Base-by-base conservation (phyloP, 305 asterid genomes). In the Solanum hybrid region DNA sequence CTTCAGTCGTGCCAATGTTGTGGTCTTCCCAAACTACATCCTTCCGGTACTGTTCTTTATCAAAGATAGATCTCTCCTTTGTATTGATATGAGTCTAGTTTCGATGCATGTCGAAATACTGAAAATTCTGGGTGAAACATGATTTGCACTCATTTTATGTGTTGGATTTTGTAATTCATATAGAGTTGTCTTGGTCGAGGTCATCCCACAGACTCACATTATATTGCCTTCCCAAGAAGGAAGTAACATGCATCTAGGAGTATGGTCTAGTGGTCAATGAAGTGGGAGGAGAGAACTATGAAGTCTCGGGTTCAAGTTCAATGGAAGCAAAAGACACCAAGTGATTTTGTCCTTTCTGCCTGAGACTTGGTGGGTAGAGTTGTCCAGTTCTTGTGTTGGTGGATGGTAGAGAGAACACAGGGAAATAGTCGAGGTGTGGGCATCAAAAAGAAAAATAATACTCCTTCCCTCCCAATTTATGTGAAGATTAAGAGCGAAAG, bases 21-120 rank as follows among this genome's bases (percentile, higher is more conserved):
- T 97, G 90, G 98, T 98, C 94, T 98, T 97, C 95, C 99, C 98
- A 76, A 94, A 94, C 94, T 93, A 96, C 92, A 91, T 94, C 90
- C 91, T 97, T 51, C 98, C 98, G 96, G 99, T 97, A 96, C 79
- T 70, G 90, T 90, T 83, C 45, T 32, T 79, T 89, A 51, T 6
- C 45, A 41, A 73, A 29, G 75, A 57, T 77, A 70, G 12, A 13
- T 20, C 26, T 12, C 70, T 37, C 27, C 86, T 68, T 73, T 33
- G 88, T 34, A 81, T 87, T 31, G 29, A 57, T 22, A 57, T 29
- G 88, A 29, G 32, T 32, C 88, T 57, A 85, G 45, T 61, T 29
- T 29, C 29, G 29, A 83, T 83, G 88, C 75, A 27, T 45, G 75
- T 45, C 6, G 15, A 29, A 29, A 20, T 83, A 29, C 39, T 45